Base-by-base conservation (phyloP, 169 alveolate genomes). In the Theileria orientalis region DNA sequence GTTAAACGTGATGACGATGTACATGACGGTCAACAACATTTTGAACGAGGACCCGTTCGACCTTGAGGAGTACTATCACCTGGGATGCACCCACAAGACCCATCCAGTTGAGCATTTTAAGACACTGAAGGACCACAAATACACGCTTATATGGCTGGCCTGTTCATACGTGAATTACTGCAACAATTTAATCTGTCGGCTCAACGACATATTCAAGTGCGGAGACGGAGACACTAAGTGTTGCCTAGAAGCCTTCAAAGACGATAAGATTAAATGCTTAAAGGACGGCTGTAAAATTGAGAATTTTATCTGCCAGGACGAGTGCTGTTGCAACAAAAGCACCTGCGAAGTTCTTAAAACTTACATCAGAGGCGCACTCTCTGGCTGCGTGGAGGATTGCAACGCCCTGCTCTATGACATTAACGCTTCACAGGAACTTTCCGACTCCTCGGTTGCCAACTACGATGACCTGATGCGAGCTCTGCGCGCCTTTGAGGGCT, bases 141-240 rank as follows among this genome's bases (percentile, higher is more conserved):
- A 59, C 49, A 35, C 37, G 21, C 16, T 59, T 19, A 21, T 59
- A 40, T 59, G 69, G 69, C 69, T 59, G 25, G 25, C 25, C 21
- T 59, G 69, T 40, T 59, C 52, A 35, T 37, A 21, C 25, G 69
- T 59, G 21, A 59, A 40, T n/a, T 59, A 59, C 37, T 59, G 19
- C 5, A 32, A 59, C 25, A 37, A 27, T 8, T 59, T 59, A 40
- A 2, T 30, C 25, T 32, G 29, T 23, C n/a, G 25, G 44, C 21
- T 59, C 47, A 33, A 40, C 3, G 69, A 59, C 6, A 59, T 59
- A 27, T 59, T 59, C 25, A 40, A 59, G 25, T 14, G 16, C 25
- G n/a, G 69, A 3, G 37, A 27, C 14, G 29, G 47, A 21, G 32
- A 27, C 19, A 6, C 44, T 1, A 16, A 21, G 25, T 59, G 69